Conservation (phyloP, 306 rosid genomes). For the Sophora flavescens region DNA sequence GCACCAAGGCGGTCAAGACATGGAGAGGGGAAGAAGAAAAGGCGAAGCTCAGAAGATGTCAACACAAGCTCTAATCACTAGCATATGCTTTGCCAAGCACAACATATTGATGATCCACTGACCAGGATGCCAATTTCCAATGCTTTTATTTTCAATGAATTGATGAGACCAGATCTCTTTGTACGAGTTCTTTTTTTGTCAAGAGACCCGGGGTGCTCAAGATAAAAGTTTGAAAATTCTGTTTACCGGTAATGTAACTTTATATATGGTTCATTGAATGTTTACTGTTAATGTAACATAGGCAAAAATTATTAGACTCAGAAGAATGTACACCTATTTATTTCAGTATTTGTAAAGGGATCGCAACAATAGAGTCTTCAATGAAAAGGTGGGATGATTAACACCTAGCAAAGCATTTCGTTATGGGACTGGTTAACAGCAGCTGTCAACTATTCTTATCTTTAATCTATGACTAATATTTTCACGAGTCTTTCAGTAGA, state of each 20-base stretch:
- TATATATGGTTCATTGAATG: constrained; percentile 37
- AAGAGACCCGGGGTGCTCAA: constrained; percentile 35
- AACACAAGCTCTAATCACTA: constrained; percentile 62
- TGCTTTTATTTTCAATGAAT: constrained; percentile 38
- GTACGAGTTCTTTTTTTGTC: background rate
- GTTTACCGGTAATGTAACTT: constrained; percentile 36
- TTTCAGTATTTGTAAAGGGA: constrained; percentile 40
- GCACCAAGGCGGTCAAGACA: constrained; percentile 98
- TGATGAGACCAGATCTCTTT: constrained; percentile 41
- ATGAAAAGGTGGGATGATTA: background rate
- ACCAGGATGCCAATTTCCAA: constrained; percentile 49
- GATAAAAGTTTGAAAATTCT: background rate
- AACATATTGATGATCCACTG: constrained; percentile 40
- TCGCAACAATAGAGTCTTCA: constrained; percentile 16
- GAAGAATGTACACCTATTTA: constrained; percentile 18
- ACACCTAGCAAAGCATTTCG: background rate
- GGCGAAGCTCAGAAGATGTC: constrained; percentile 70
- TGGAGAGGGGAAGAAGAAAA: constrained; percentile 93
- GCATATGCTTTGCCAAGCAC: constrained; percentile 39
- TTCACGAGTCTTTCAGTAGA: background rate
- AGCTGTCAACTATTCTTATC: background rate
- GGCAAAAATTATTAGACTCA: constrained; percentile 15
- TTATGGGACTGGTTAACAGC: background rate
- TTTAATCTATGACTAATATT: background rate
- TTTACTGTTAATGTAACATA: constrained; percentile 20